Percentiles rank a stretch among this genome's conserved stretches.
phyloP scores from a whole-genome alignment of 2,329 filamentous ascomycete species.

The Colletotrichum sp. region DNA sequence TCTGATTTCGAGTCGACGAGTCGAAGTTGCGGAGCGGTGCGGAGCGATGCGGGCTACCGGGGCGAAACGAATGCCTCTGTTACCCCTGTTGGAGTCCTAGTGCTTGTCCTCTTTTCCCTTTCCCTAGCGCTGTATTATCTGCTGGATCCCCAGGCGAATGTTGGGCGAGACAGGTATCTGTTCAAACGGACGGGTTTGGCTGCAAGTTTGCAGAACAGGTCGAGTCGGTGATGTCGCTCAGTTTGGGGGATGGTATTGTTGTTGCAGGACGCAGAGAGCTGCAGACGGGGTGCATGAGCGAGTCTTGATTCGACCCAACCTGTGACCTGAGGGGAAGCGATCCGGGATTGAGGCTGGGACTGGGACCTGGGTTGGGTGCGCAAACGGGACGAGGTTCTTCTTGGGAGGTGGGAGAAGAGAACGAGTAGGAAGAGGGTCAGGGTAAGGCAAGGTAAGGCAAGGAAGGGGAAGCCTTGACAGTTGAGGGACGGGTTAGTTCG shows the following conservation, averaged over 20 bases:
- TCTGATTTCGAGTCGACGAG: slow-evolving; percentile 16
- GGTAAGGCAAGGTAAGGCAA: not conserved
- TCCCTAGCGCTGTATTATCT: not conserved
- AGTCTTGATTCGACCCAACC: slow-evolving; percentile 2
- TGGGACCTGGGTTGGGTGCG: not conserved
- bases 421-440: not conserved
- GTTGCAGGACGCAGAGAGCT: slow-evolving; percentile 11
- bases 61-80: slow-evolving; percentile 15
- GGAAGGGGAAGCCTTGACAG: not conserved
- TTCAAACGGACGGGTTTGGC: not conserved
- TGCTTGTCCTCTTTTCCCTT: not conserved
- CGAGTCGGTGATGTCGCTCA: not conserved
- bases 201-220: not conserved
- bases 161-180: not conserved
- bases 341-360: not conserved
- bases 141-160: not conserved
- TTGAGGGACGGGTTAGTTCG: not conserved
- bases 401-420: not conserved
- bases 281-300: slow-evolving; percentile 8
- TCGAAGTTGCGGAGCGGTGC: slow-evolving; percentile 19
- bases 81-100: not conserved
- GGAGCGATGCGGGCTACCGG: slow-evolving; percentile 19
- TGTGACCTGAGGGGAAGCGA: not conserved
- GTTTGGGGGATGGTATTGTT: slow-evolving; percentile 1
- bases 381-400: not conserved